These are phyloP conservation scores for Camelina neglecta DNA, from an alignment of 345 rosid species.

Conservation along the genomic window DNA sequence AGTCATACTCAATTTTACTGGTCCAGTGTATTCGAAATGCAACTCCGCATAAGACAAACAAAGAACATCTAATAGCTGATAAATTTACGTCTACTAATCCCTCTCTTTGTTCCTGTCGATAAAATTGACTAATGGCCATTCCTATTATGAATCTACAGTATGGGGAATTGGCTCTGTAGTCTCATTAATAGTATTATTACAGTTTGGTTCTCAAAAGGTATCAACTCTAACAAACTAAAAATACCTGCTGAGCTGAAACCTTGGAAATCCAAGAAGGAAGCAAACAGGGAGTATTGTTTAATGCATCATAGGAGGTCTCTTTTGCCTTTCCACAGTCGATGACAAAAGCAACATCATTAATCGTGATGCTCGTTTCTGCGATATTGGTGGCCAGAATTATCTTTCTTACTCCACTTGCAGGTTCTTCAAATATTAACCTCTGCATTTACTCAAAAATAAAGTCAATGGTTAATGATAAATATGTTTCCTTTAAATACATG, in stretches of 20 bases:
- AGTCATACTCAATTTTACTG: conserved; percentile 5
- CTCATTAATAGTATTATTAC: conserved; percentile 1
- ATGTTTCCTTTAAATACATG: not conserved
- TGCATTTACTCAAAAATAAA: conserved; percentile 48
- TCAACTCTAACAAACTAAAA: conserved; percentile 32
- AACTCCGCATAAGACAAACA: conserved; percentile 17
- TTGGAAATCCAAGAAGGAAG: conserved; percentile 95
- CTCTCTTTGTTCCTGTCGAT: conserved; percentile 6
- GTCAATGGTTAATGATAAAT: conserved; percentile 9
- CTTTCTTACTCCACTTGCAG: conserved; percentile 82
- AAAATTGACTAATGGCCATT: conserved; percentile 18
- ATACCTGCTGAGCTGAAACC: conserved; percentile 94
- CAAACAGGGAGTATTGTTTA: conserved; percentile 92
- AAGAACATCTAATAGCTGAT: conserved; percentile 3
- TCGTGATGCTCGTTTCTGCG: conserved; percentile 97
- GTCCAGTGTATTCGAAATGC: conserved; percentile 11
- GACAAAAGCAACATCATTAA: conserved; percentile 86
- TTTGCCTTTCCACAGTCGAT: conserved; percentile 97
- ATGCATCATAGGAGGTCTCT: conserved; percentile 93
- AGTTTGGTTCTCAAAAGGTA: conserved; percentile 23
- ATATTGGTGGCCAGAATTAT: conserved; percentile 90
- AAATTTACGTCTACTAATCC: not conserved
- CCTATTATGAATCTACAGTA: not conserved
- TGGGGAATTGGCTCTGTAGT: not conserved
- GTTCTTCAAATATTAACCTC: conserved; percentile 89